Evolutionary conservation across 2,329 filamentous ascomycete species (phyloP), one percentile per base, ranked within the genome.

Genomic region (Arthrobotrys entomopaga): DNA sequence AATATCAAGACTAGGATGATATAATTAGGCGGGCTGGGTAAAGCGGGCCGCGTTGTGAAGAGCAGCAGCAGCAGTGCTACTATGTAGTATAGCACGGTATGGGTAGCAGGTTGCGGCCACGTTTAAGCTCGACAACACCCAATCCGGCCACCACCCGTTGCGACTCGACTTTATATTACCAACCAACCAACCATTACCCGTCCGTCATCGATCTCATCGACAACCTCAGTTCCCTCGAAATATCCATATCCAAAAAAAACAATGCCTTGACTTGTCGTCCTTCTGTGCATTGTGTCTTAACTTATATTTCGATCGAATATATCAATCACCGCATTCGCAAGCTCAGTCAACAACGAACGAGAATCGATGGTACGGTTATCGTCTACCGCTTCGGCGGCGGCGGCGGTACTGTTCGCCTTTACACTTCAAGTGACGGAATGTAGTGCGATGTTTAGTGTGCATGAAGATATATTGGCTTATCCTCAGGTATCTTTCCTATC

Each of bases 401-500:
- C 58, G 26, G 57, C 61, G 54, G 63, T 53, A 22, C 54, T 72
- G 34, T 46, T 71, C 29, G 50, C 56, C 34, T 56, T 63, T 10
- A 48, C 67, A 53, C 50, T 73, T 34, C 56, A n/a, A 16, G 11
- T 54, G n/a, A 20, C 26, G 8, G 19, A 26, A 10, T n/a, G 52
- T 5, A 6, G 11, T 46, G 67, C 57, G 6, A 66, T 79, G 66
- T 97, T 97, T 83, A 96, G 90, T 82, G 91, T 96, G 66, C 89
- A 95, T 79, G 92, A 96, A 80, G 93, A 97, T 80, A 82, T 97
- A 59, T 86, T 96, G 66, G 92, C 92, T 16, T 92, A 90, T 82
- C 93, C 93, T 10, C 92, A 95, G 86, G 91, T 94, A 13, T 38
- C 6, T 40, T 40, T 40, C 34, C n/a, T n/a, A n/a, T n/a, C n/a